Evolutionary conservation across 2,329 filamentous ascomycete genomes (phyloP).

Genomic region (Aspergillus sp.): DNA sequence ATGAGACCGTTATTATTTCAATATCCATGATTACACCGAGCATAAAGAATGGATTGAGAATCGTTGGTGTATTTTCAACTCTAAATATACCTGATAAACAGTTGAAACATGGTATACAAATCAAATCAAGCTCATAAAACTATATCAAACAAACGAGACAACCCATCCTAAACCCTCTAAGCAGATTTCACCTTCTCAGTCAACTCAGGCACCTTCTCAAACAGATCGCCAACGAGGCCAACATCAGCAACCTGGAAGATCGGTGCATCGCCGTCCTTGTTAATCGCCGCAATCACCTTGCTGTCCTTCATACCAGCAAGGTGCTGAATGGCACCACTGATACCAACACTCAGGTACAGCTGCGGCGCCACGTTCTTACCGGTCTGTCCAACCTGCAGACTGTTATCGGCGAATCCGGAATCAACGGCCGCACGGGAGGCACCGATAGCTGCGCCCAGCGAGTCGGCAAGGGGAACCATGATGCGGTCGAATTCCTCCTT

Average conservation of each 20-base stretch:
- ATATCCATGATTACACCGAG: not conserved
- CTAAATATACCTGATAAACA: not conserved
- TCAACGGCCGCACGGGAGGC: conserved; percentile 94
- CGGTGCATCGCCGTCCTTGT: conserved; percentile 94
- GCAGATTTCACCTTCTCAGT: conserved; percentile 81
- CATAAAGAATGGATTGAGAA: not conserved
- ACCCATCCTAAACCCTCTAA: not conserved
- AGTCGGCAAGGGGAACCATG: conserved; percentile 89
- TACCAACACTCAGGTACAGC: conserved; percentile 91
- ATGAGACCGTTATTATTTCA: not conserved
- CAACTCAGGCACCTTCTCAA: conserved; percentile 92
- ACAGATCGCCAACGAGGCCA: conserved; percentile 90
- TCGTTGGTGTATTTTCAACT: not conserved
- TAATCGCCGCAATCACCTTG: conserved; percentile 98
- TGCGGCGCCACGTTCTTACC: conserved; percentile 98
- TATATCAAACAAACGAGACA: not conserved
- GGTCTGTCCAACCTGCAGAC: conserved; percentile 95
- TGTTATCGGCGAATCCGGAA: conserved; percentile 97
- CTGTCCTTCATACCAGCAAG: conserved; percentile 99
- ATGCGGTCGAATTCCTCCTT: conserved; percentile 96
- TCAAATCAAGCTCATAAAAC: conserved; percentile 6
- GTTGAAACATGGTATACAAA: conserved; percentile 8
- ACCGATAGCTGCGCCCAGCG: conserved; percentile 91
- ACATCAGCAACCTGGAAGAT: conserved; percentile 99
- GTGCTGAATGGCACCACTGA: conserved; percentile 97